A percentile compares a stretch with the other conserved stretches of the same genome.
Evolutionary conservation across 768 basidiomycete species (phyloP).

Genomic region (Amanita rubescens): DNA sequence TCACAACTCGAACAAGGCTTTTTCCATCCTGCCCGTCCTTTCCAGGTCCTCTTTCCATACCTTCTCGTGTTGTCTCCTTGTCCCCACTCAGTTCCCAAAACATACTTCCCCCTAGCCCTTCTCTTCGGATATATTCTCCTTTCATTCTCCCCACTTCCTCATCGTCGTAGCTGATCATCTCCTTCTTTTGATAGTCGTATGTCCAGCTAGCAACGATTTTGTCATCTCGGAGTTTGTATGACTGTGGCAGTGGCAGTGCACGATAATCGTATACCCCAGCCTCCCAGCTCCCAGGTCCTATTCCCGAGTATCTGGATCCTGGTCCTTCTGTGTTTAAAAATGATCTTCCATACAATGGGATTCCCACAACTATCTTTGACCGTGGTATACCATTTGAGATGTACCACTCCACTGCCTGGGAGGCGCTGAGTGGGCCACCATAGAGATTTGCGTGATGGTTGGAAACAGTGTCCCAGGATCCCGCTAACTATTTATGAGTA

Average conservation of each 20-base stretch:
- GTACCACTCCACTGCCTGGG: conserved; percentile 66
- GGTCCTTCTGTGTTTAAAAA: conserved; percentile 84
- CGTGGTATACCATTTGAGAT: conserved; percentile 60
- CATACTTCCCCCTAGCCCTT: conserved; percentile 88
- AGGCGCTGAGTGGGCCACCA: conserved; percentile 55
- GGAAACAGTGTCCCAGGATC: conserved; percentile 65
- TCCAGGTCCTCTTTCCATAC: conserved; percentile 67
- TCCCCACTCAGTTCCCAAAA: conserved; percentile 92
- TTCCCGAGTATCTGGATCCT: conserved; percentile 68
- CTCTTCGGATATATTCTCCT: conserved; percentile 70
- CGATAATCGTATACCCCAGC: conserved; percentile 90
- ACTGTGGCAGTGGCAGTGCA: conserved; percentile 70
- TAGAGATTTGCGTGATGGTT: conserved; percentile 86
- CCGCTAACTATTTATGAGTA: conserved; percentile 35
- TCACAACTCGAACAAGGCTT: conserved; percentile 70
- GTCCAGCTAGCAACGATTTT: conserved; percentile 72
- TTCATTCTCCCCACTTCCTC: conserved; percentile 65
- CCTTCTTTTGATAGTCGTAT: conserved; percentile 64
- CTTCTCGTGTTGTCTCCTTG: conserved; percentile 58
- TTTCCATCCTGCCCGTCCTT: conserved; percentile 66
- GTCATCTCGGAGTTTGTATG: conserved; percentile 59
- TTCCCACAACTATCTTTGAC: conserved; percentile 80
- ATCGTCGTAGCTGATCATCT: conserved; percentile 81
- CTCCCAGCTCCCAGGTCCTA: conserved; percentile 91
- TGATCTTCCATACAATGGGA: conserved; percentile 90